These are phyloP conservation scores for Citrus cavaleriei DNA, from an alignment of 345 rosid species.

Conservation along the genomic window DNA sequence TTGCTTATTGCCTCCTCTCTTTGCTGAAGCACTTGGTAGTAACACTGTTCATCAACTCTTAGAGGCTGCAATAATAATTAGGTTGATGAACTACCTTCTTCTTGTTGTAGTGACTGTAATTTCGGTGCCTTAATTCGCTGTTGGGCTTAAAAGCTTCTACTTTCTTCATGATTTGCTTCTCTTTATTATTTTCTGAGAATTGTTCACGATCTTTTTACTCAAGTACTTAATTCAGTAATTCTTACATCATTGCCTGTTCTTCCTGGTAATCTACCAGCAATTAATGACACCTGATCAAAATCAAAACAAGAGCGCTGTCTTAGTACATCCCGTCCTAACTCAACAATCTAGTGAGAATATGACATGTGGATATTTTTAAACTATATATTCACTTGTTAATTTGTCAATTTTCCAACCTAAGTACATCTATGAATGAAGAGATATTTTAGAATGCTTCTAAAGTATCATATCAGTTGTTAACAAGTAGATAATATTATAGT, in stretches of 20 bases:
- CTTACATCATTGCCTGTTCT: constrained; percentile 35
- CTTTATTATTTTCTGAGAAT: not conserved
- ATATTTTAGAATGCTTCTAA: no score
- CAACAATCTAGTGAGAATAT: no score
- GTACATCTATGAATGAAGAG: no score
- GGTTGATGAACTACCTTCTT: not conserved
- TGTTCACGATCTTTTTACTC: constrained; percentile 18
- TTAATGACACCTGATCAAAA: constrained; percentile 32
- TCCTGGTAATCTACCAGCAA: constrained; percentile 31
- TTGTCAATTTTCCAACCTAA: no score
- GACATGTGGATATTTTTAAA: no score
- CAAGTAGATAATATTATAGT: no score
- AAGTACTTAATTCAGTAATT: constrained; percentile 34
- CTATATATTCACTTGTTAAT: no score
- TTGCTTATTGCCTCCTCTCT: not conserved
- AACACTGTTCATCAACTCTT: not conserved
- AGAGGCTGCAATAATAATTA: not conserved
- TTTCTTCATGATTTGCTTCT: constrained; percentile 3
- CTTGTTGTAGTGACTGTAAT: not conserved
- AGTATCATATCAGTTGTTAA: no score
- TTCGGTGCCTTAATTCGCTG: not conserved
- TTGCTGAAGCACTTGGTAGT: not conserved
- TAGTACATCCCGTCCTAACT: no score
- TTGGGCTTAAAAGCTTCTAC: not conserved
- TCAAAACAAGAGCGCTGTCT: no score